These are phyloP conservation scores for Candida taoyuanica DNA, from an alignment of 805 yeast species.

Conservation along the genomic window DNA sequence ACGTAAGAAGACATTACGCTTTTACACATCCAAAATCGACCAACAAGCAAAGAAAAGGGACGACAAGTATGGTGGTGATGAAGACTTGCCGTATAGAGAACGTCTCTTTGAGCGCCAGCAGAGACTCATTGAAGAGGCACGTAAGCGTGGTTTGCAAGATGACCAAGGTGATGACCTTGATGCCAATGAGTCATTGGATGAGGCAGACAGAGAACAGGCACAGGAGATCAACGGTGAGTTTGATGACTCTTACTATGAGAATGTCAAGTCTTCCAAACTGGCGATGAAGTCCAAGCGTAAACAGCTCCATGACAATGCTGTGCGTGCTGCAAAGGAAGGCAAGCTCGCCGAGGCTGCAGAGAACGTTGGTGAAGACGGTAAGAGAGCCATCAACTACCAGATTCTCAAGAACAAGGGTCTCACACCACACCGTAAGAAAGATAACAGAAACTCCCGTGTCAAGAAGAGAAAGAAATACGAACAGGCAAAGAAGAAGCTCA, in stretches of 20 bases:
- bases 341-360: slow-evolving; percentile 68
- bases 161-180: slow-evolving; percentile 55
- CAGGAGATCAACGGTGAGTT: slow-evolving; percentile 38
- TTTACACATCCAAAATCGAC: slow-evolving; percentile 95
- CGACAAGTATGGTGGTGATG: slow-evolving; percentile 71
- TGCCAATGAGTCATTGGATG: slow-evolving; percentile 39
- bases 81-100: slow-evolving; percentile 88
- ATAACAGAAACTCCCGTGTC: slow-evolving; percentile 91
- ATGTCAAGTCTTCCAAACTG: slow-evolving; percentile 43
- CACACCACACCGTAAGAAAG: slow-evolving; percentile 90
- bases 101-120: slow-evolving; percentile 87
- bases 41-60: slow-evolving; percentile 64
- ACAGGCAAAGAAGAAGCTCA: slow-evolving; percentile 88
- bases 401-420: slow-evolving; percentile 95
- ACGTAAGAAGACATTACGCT: slow-evolving; percentile 78
- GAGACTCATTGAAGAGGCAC: slow-evolving; percentile 81
- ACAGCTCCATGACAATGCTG: slow-evolving; percentile 65
- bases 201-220: slow-evolving; percentile 43
- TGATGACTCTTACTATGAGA: slow-evolving; percentile 57
- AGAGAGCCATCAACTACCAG: slow-evolving; percentile 93
- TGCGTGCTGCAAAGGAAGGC: slow-evolving; percentile 80
- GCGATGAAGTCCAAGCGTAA: slow-evolving; percentile 51
- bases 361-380: slow-evolving; percentile 67
- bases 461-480: slow-evolving; percentile 98
- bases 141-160: slow-evolving; percentile 68